Evolutionary conservation across 768 basidiomycete genomes (phyloP).

Genomic region (Dictyophora rubrovolvata): DNA sequence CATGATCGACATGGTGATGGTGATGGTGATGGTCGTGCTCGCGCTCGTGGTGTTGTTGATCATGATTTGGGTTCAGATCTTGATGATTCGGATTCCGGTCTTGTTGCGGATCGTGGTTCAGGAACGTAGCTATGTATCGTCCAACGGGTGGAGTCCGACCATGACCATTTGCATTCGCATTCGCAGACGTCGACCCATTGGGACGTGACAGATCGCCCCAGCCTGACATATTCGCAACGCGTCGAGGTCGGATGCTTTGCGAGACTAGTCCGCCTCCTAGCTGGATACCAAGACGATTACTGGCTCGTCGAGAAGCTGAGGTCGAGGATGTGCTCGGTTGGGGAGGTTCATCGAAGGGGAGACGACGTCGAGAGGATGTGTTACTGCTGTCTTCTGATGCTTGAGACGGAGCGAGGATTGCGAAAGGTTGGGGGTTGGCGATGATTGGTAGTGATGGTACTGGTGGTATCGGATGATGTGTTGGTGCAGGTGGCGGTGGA

Average conservation of each 20-base stretch:
- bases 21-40: not conserved
- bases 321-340: not conserved
- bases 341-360: not conserved
- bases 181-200: too few relatives aligned
- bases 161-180: not conserved
- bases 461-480: constrained; percentile 35
- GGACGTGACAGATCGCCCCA: not conserved
- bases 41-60: not conserved
- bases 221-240: too few relatives aligned
- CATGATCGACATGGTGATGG: not conserved
- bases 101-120: not conserved
- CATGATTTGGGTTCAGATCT: not conserved
- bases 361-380: not conserved
- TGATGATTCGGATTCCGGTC: too few relatives aligned
- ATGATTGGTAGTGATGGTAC: constrained; percentile 39
- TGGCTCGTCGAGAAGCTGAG: not conserved
- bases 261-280: constrained; percentile 9
- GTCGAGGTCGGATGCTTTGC: not conserved
- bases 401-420: constrained; percentile 17
- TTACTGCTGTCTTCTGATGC: not conserved
- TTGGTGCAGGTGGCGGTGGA: constrained; percentile 42
- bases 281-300: not conserved
- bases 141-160: not conserved
- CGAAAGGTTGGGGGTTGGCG: constrained; percentile 27
- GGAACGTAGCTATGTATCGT: not conserved